Conservation (phyloP, 257 asterid species). For the Capsicum baccatum region DNA sequence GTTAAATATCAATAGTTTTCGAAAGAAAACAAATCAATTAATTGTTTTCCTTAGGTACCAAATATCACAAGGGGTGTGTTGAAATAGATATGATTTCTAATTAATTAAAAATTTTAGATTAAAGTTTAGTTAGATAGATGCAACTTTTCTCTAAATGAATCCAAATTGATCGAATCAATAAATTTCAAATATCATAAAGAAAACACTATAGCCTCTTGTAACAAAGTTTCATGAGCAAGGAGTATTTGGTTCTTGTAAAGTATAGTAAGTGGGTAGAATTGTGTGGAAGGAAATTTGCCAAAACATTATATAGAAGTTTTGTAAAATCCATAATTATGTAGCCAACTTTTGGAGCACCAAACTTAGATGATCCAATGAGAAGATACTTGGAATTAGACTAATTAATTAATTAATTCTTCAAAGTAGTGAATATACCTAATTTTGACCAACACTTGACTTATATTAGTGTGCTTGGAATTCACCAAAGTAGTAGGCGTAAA, state of each 20-base stretch:
- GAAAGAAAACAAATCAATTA: background rate
- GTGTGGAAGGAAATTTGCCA: background rate
- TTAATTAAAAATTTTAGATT: background rate
- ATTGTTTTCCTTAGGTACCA: background rate
- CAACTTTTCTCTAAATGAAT: background rate
- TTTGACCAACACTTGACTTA: slow-evolving; percentile 25
- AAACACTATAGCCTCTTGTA: no score
- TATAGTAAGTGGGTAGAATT: background rate
- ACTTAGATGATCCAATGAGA: slow-evolving; percentile 25
- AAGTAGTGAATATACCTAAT: slow-evolving; percentile 25
- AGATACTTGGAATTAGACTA: background rate
- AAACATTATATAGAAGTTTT: background rate
- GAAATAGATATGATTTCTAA: background rate
- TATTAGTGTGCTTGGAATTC: slow-evolving; percentile 1
- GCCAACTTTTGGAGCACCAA: slow-evolving; percentile 23
- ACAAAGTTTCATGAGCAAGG: no score
- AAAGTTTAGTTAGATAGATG: no score
- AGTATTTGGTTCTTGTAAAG: no score
- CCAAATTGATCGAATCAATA: accelerated
- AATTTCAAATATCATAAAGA: no score
- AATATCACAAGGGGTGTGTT: background rate
- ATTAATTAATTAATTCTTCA: slow-evolving; percentile 38
- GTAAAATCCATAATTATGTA: background rate
- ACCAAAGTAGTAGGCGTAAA: slow-evolving; percentile 16
- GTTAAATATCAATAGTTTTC: background rate